These are phyloP conservation scores for Yamadazyma sp. DNA, from an alignment of 805 yeast species.

Conservation along the genomic window DNA sequence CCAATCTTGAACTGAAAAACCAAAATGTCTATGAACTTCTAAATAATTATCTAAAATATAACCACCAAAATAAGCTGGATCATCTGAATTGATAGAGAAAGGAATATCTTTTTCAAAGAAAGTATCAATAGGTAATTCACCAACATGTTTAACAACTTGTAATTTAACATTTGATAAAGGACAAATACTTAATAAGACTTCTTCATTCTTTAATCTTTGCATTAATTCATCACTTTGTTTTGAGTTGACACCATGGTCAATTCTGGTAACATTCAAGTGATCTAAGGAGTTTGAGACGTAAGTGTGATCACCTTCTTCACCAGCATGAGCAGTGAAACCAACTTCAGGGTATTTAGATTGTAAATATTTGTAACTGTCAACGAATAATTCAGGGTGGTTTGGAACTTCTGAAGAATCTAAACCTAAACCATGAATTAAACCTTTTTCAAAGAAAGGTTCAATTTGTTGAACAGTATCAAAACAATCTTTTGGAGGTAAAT, in stretches of 20 bases:
- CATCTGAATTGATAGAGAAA: conserved; percentile 59
- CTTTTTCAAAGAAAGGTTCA: conserved; percentile 48
- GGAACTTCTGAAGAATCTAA: conserved; percentile 77
- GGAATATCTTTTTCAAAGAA: conserved; percentile 63
- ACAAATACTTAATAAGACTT: conserved; percentile 66
- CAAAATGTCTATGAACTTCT: conserved; percentile 58
- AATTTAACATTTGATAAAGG: conserved; percentile 76
- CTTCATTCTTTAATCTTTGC: conserved; percentile 51
- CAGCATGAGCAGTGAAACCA: conserved; percentile 80
- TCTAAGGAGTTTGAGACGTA: conserved; percentile 60
- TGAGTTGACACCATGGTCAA: conserved; percentile 79
- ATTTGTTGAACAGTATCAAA: conserved; percentile 56
- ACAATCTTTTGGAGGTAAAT: conserved; percentile 61
- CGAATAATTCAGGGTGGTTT: conserved; percentile 69
- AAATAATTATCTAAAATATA: conserved; percentile 74
- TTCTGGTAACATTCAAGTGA: conserved; percentile 58
- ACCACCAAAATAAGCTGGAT: conserved; percentile 73
- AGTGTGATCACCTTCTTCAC: conserved; percentile 83
- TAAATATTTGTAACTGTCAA: conserved; percentile 56
- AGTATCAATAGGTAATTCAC: conserved; percentile 61
- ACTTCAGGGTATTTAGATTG: conserved; percentile 49
- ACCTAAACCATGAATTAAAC: conserved; percentile 73
- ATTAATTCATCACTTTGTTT: conserved; percentile 52
- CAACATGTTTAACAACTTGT: conserved; percentile 66
- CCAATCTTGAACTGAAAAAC: conserved; percentile 62